A percentile compares a stretch with the other conserved stretches of the same genome.
Evolutionary conservation across 805 yeast genomes (phyloP).

Genomic region (Priceomyces castillae): DNA sequence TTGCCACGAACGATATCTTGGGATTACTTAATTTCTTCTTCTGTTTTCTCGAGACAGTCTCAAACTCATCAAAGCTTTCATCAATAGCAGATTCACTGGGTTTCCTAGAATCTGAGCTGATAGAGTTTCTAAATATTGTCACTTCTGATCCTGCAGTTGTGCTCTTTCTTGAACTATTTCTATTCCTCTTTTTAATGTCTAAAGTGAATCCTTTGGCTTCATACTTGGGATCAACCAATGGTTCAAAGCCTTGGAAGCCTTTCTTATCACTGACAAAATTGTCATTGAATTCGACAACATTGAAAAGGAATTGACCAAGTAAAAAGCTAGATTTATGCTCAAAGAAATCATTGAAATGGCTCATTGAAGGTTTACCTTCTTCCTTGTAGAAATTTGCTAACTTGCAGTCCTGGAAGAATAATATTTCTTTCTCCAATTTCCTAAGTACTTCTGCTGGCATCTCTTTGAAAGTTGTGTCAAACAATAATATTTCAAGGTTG

Average conservation of each 20-base stretch:
- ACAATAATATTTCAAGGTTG: constrained; percentile 61
- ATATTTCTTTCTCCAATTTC: constrained; percentile 27
- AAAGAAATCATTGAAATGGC: constrained; percentile 17
- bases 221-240: constrained; percentile 31
- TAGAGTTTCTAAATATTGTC: constrained; percentile 22
- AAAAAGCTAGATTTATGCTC: constrained; percentile 16
- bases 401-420: constrained; percentile 28
- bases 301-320: constrained; percentile 19
- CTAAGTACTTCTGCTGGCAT: constrained; percentile 24
- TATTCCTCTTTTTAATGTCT: constrained; percentile 17
- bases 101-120: constrained; percentile 14
- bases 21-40: constrained; percentile 9
- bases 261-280: constrained; percentile 32
- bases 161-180: constrained; percentile 22
- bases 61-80: constrained; percentile 22
- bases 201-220: constrained; percentile 12
- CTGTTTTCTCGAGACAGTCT: constrained; percentile 22
- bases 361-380: constrained; percentile 15
- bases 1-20: not conserved
- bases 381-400: constrained; percentile 16
- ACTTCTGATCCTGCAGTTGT: constrained; percentile 21
- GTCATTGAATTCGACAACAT: constrained; percentile 24
- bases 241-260: constrained; percentile 33
- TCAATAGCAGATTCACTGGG: constrained; percentile 17
- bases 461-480: constrained; percentile 37